Conservation (phyloP, 2,329 filamentous ascomycete species). For the Metarhizium humberi region DNA sequence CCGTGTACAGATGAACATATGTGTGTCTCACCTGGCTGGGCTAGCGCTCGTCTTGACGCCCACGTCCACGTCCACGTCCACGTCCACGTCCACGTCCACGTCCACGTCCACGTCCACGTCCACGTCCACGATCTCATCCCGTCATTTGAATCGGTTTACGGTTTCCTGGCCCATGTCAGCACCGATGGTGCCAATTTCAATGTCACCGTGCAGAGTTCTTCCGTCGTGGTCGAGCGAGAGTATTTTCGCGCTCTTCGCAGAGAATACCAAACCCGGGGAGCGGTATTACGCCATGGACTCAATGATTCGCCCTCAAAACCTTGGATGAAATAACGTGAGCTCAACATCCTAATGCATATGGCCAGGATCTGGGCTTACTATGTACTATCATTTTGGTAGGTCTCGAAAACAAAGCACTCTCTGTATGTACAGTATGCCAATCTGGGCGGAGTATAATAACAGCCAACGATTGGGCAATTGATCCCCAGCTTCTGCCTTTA, state of each 20-base stretch:
- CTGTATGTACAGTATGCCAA: too few relatives aligned
- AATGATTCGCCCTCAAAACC: too few relatives aligned
- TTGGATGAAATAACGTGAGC: too few relatives aligned
- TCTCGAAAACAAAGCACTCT: not conserved
- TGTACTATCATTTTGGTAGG: not conserved
- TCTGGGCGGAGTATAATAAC: not conserved
- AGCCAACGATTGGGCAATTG: not conserved
- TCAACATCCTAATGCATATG: too few relatives aligned
- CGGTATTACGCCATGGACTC: not conserved
- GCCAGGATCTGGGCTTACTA: not conserved
- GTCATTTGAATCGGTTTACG: not conserved
- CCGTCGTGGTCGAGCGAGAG: not conserved
- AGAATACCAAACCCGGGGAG: not conserved
- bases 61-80: not conserved
- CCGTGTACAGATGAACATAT: not conserved
- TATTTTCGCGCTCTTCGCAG: not conserved
- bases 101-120: not conserved
- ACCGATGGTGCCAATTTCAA: not conserved
- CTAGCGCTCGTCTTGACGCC: not conserved
- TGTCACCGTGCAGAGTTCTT: not conserved
- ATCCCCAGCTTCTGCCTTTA: not conserved
- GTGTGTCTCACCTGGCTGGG: not conserved
- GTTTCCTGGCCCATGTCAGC: not conserved
- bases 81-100: too few relatives aligned
- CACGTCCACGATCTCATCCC: not conserved